These are phyloP conservation scores for Cutaneotrichosporon dermatis DNA, from an alignment of 1,284 basidiomycete genomes.

Conservation along the genomic window DNA sequence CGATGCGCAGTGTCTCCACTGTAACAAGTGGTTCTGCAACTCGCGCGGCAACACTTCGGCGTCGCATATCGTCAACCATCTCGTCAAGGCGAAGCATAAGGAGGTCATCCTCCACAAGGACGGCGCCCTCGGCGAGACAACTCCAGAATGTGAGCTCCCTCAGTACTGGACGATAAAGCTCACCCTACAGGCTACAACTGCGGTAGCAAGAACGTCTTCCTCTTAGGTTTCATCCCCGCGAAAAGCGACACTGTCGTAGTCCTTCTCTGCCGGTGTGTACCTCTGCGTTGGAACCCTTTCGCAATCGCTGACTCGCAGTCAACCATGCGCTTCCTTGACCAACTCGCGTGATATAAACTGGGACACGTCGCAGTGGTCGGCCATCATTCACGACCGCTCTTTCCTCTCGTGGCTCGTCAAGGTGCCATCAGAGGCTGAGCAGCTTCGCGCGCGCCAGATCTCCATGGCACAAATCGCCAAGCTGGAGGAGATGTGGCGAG, in stretches of 20 bases:
- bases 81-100: constrained; percentile 98
- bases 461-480: constrained; percentile 95
- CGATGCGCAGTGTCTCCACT: constrained; percentile 65
- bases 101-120: constrained; percentile 96
- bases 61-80: constrained; percentile 97
- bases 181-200: constrained; percentile 70
- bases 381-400: constrained; percentile 94
- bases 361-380: constrained; percentile 97
- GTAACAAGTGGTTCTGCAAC: constrained; percentile 99
- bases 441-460: constrained; percentile 89
- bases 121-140: constrained; percentile 91
- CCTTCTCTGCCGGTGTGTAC: constrained; percentile 81
- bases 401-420: constrained; percentile 99
- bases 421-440: constrained; percentile 90
- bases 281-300: too few species aligned
- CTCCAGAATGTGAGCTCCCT: constrained; percentile 69
- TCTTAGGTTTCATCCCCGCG: constrained; percentile 98
- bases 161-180: constrained; percentile 13
- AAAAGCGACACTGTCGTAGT: constrained; percentile 99
- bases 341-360: constrained; percentile 93
- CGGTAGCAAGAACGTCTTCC: constrained; percentile 99
- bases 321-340: constrained; percentile 90
- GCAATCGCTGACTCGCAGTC: constrained; percentile 57
- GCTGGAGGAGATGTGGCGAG: constrained; percentile 96
- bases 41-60: constrained; percentile 97